Base-by-base conservation (phyloP, 2,329 filamentous ascomycete genomes). In the Fusarium robinianum region DNA sequence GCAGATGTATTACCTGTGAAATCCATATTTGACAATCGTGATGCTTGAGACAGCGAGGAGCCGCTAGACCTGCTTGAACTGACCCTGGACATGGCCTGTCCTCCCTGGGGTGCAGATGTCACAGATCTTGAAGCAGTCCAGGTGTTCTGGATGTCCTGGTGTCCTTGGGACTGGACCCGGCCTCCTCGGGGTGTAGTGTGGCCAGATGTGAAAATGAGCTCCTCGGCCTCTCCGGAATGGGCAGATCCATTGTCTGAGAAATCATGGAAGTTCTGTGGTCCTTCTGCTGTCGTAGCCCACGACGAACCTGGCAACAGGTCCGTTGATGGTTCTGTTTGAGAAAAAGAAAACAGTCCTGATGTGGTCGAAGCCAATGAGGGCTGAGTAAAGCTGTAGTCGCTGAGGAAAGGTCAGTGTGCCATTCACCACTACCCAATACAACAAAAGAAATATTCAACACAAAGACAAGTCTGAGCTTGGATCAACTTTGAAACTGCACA, bases 251-350 rank as follows among this genome's bases (percentile, higher is more conserved):
- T 69, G 60, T 77, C 74, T 63, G 73, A 68, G 64, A 73, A 76
- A 55, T 76, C 73, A 66, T 71, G 72, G 66, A 80, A 78, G 76
- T 77, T 79, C 75, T 81, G 79, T 78, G 76, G 61, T 63, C 77
- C 77, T 76, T 82, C 79, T 72, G 70, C 70, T 72, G 76, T 69
- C 63, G 74, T 63, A 59, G 75, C 78, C 79, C 79, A 82, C 63
- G 76, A 70, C 64, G 76, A 72, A 71, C 76, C 72, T 60, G 67
- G 67, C 49, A 79, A 71, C 66, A 78, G 73, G 73, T 79, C 78
- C 63, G 75, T 59, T 66, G 76, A 70, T 72, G 77, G 76, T 77
- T 76, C 78, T 76, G 77, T 77, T 64, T 80, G 77, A 75, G 75
- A 74, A 68, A 76, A 79, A 70, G 77, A 72, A 75, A 79, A 79